Base-by-base conservation (phyloP, 768 basidiomycete genomes). In the Multifurca ochricompacta region DNA sequence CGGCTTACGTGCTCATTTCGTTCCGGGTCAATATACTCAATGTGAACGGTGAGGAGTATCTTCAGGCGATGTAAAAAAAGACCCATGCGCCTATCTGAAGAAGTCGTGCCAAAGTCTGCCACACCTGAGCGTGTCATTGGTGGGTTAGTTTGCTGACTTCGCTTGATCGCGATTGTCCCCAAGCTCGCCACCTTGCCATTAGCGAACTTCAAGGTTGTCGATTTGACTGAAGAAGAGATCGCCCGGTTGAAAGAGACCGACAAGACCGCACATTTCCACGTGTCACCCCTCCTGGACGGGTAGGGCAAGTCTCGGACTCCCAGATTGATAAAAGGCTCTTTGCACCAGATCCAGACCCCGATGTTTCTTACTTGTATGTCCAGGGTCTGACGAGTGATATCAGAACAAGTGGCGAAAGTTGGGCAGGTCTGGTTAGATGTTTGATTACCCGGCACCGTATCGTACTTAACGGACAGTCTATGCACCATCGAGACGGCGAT, bases 31-130 rank as follows among this genome's bases (percentile, higher is more conserved):
- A 87, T 70, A 75, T 76, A 55, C 74, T 74, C 6, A 72, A 75
- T 37, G 77, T 83, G 40, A 77, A 70, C 40, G 80, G 77, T 78
- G 57, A 47, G 37, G 41, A 31, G 21, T n/a, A 10, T 43, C 35
- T 25, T 40, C 30, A 41, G 8, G 16, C 32, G 53, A 57, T 39
- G 62, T 68, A 40, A 23, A 56, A 36, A n/a, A 5, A 27, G 34
- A 41, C 32, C 57, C 23, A 44, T 36, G 10, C 21, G 13, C 39
- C 30, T 54, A n/a, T 48, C 28, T 27, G 30, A n/a, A 28, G 36
- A 54, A 73, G 87, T 87, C 25, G 71, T 91, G 35, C 75, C 87
- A 21, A 91, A 91, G 72, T 87, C 83, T 4, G 88, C 91, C 37
- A 89, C 82, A 5, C 73, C 77, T 51, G 67, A 74, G 49, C 82